Evolutionary conservation across 192 early-diverging fungal species (phyloP).

Genomic region (Umbelopsis sp.): DNA sequence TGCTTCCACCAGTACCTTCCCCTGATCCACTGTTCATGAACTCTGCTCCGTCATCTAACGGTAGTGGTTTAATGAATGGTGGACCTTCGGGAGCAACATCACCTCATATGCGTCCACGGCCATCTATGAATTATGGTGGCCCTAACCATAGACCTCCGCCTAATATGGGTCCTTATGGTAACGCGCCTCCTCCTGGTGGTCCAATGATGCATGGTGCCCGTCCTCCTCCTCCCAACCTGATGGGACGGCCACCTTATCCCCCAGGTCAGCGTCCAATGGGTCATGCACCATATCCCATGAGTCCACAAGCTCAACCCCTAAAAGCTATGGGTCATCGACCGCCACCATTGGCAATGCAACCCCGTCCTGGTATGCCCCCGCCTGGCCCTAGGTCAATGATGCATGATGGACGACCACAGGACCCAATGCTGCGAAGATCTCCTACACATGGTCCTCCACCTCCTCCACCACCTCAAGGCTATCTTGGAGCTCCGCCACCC

Average conservation of each 20-base stretch:
- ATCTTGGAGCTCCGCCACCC: background rate
- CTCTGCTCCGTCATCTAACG: background rate
- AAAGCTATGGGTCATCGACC: conserved; percentile 17
- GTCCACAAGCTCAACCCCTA: background rate
- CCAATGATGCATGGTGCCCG: conserved; percentile 7
- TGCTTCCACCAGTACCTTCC: conserved; percentile 15
- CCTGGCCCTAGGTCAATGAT: conserved; percentile 1
- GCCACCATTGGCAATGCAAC: conserved; percentile 14
- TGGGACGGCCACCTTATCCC: conserved; percentile 14
- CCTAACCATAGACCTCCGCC: conserved; percentile 13
- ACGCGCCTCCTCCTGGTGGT: conserved; percentile 1
- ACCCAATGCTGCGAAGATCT: conserved; percentile 4
- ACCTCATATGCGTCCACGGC: conserved; percentile 22
- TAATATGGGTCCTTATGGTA: too few species aligned
- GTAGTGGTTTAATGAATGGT: background rate
- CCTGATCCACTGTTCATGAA: background rate
- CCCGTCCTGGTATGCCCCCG: conserved; percentile 14
- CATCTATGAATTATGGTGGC: background rate
- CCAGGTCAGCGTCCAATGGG: conserved; percentile 18
- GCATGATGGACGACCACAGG: background rate
- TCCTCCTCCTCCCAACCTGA: conserved; percentile 20
- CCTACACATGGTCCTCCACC: background rate
- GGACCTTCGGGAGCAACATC: background rate
- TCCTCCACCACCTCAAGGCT: background rate
- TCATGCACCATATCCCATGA: conserved; percentile 2